These are phyloP conservation scores for Tylopilus sp. DNA, from an alignment of 768 basidiomycete genomes.

Conservation along the genomic window DNA sequence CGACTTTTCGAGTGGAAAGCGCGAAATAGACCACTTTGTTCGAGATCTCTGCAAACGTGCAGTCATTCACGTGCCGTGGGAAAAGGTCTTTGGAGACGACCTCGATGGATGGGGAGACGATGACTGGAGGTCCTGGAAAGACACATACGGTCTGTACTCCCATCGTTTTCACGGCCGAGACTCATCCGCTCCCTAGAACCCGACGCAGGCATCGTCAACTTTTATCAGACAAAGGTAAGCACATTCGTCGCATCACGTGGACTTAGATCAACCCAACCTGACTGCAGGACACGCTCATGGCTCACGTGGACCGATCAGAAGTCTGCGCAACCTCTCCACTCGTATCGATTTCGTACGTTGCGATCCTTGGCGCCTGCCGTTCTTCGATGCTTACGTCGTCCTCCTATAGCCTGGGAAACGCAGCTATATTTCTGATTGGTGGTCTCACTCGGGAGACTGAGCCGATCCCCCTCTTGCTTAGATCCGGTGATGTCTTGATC, in stretches of 20 bases:
- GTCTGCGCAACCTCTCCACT: constrained; percentile 89
- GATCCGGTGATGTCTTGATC: constrained; percentile 88
- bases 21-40: constrained; percentile 56
- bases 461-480: constrained; percentile 79
- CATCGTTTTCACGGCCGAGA: constrained; percentile 2
- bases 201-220: constrained; percentile 96
- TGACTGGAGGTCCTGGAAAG: constrained; percentile 72
- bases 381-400: not conserved
- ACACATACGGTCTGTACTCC: constrained; percentile 65
- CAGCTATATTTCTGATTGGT: constrained; percentile 88
- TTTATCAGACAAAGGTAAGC: constrained; percentile 74
- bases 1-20: constrained; percentile 73
- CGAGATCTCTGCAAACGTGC: constrained; percentile 57
- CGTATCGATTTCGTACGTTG: constrained; percentile 85
- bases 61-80: constrained; percentile 69
- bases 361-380: not conserved
- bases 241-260: not conserved
- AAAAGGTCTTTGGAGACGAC: constrained; percentile 47
- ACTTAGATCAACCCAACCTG: not conserved
- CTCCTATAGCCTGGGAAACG: constrained; percentile 71
- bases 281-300: constrained; percentile 84
- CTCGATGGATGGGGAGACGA: constrained; percentile 49
- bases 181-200: constrained; percentile 53
- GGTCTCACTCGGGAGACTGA: constrained; percentile 70
- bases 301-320: constrained; percentile 96